Base-by-base conservation (phyloP, 1,139 yeast genomes). In the Kodamaea alishanica region DNA sequence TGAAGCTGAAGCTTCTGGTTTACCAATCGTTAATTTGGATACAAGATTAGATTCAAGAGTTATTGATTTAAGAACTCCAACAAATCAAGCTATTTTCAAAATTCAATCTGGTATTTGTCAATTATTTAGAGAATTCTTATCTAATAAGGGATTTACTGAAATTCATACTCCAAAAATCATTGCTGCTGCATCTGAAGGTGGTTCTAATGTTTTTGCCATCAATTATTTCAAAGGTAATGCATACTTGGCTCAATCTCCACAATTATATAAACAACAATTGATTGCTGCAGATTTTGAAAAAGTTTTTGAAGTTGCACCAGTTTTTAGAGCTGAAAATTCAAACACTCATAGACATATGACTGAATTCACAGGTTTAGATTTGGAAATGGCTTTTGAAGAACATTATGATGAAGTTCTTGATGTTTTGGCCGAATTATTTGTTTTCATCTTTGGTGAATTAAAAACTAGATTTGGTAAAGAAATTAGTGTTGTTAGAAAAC, bases 281-380 rank as follows among this genome's bases (percentile, higher is more conserved):
- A 92, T 92, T 67, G 96, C 97, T 39, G 95, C 96, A 46, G 99
- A 92, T 69, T 92, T 92, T 57, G 98, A 92, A 70, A 81, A 78
- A 56, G 99, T 92, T 37, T 94, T 81, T 60, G 99, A 92, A 71
- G 77, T 92, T 55, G 97, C 94, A 1, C 97, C 99, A 35, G 98
- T 92, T 40, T 92, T 92, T 78, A 81, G 99, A 68, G 99, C 99
- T 42, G 99, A 92, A 67, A 92, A 92, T 75, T 90, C 97, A 48
- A 89, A 92, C 72, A 92, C 98, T 24, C 97, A 92, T 66, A 90
- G 99, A 70, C 99, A 92, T 67, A 84, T 92, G 96, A 92, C 99
- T 43, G 99, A 92, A 67, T 92, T 92, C 65, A 86, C 85, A 44
- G 99, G 99, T 42, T 81, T 94, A 57, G 99, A 92, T 75, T 70